Evolutionary conservation across 805 yeast species (phyloP).

Genomic region (Candida boleticola): DNA sequence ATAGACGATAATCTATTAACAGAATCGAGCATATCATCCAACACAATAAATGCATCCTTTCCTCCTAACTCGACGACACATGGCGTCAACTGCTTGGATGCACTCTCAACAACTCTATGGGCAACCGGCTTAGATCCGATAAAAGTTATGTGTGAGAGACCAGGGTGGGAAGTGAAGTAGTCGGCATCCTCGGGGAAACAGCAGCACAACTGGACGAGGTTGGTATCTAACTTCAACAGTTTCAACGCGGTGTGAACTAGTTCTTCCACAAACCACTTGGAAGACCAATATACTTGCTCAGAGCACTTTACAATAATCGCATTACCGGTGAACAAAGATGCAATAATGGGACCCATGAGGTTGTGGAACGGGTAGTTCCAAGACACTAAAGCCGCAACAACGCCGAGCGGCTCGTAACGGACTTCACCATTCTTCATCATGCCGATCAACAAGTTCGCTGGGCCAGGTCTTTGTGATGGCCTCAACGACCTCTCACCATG

Average conservation of each 20-base stretch:
- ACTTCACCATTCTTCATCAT: slow-evolving; percentile 88
- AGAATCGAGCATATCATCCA: slow-evolving; percentile 70
- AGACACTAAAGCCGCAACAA: slow-evolving; percentile 84
- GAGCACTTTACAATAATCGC: slow-evolving; percentile 91
- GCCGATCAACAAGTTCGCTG: slow-evolving; percentile 78
- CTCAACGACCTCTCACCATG: slow-evolving; percentile 75
- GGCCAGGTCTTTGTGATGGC: slow-evolving; percentile 80
- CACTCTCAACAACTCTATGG: slow-evolving; percentile 78
- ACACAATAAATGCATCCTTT: slow-evolving; percentile 84
- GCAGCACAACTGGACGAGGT: slow-evolving; percentile 82
- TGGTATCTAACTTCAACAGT: slow-evolving; percentile 73
- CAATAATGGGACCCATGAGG: slow-evolving; percentile 86
- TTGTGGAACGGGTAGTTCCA: slow-evolving; percentile 99
- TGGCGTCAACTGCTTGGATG: slow-evolving; percentile 85
- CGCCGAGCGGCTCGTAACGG: slow-evolving; percentile 88
- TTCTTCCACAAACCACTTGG: slow-evolving; percentile 67
- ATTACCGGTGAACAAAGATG: slow-evolving; percentile 88
- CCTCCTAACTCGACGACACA: slow-evolving; percentile 97
- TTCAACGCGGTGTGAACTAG: slow-evolving; percentile 71
- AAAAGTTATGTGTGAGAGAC: slow-evolving; percentile 84
- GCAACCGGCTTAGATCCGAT: slow-evolving; percentile 97
- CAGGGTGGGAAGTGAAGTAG: slow-evolving; percentile 78
- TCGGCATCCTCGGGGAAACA: slow-evolving; percentile 91
- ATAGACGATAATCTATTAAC: slow-evolving; percentile 58
- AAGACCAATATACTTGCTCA: slow-evolving; percentile 95